phyloP scores from a whole-genome alignment of 2,329 filamentous ascomycete genomes.

The Talaromyces sp. region DNA sequence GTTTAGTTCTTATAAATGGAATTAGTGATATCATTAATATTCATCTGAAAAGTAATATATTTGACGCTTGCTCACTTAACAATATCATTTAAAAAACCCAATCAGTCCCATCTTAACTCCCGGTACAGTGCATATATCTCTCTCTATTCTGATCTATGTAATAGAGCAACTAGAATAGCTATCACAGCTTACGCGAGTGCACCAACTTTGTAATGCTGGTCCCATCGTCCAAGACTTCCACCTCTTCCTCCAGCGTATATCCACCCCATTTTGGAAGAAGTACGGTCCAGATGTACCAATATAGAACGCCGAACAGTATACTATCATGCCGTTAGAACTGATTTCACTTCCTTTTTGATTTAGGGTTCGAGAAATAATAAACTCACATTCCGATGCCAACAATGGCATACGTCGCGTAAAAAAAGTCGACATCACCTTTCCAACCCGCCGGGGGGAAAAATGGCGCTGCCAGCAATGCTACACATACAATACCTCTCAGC shows the following conservation, averaged over 20 bases:
- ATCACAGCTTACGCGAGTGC: conserved; percentile 13
- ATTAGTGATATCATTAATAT: background rate
- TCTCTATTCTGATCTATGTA: background rate
- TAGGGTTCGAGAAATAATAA: background rate
- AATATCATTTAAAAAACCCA: background rate
- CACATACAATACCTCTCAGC: conserved; percentile 50
- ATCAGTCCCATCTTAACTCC: background rate
- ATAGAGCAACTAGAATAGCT: too few species aligned
- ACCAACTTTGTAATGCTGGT: conserved; percentile 60
- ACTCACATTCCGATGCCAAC: conserved; percentile 46
- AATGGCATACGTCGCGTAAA: conserved; percentile 51
- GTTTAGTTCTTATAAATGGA: background rate
- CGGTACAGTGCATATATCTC: background rate
- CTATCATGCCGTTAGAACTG: conserved; percentile 31
- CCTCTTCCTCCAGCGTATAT: conserved; percentile 60
- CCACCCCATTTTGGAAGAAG: conserved; percentile 55
- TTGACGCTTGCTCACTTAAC: background rate
- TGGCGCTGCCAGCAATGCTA: conserved; percentile 56
- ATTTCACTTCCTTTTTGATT: background rate
- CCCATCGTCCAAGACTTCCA: conserved; percentile 59
- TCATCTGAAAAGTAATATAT: background rate
- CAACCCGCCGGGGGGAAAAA: conserved; percentile 56
- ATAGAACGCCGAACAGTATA: conserved; percentile 55
- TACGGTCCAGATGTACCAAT: conserved; percentile 66
- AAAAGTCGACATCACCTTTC: conserved; percentile 43